Conservation (phyloP, 768 basidiomycete species). For the Cyathus striatus region DNA sequence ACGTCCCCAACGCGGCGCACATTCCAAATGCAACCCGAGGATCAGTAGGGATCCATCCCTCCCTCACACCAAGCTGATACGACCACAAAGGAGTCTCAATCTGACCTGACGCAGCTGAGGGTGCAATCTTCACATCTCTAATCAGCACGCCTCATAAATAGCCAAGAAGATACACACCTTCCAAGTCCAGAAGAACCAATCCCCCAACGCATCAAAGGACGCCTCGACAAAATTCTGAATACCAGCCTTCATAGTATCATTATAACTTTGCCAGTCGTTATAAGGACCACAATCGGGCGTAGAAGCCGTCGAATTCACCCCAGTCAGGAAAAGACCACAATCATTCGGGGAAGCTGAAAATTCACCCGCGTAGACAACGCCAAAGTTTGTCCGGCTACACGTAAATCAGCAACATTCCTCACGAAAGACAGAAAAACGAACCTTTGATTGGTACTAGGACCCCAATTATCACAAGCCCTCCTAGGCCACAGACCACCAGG, state of each 20-base stretch:
- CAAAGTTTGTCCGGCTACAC: constrained; percentile 44
- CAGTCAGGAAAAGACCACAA: constrained; percentile 39
- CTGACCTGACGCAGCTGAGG: constrained; percentile 32
- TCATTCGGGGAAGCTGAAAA: constrained; percentile 65
- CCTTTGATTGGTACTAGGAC: constrained; percentile 44
- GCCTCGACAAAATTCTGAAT: constrained; percentile 55
- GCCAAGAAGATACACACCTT: constrained; percentile 20
- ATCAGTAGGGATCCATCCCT: constrained; percentile 74
- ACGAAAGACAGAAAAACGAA: constrained; percentile 11
- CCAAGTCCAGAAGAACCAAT: constrained; percentile 47
- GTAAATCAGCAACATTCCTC: background rate
- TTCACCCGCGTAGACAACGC: constrained; percentile 72
- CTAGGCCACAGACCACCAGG: constrained; percentile 41
- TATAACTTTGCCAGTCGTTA: constrained; percentile 57
- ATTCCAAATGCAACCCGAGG: constrained; percentile 54
- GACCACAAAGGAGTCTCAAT: constrained; percentile 27
- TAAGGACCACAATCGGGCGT: constrained; percentile 27
- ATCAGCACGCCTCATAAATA: constrained; percentile 22
- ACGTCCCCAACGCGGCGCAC: constrained; percentile 43
- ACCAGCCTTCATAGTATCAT: constrained; percentile 24
- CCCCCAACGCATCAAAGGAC: constrained; percentile 31
- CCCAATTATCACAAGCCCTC: constrained; percentile 58
- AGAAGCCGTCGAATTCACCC: constrained; percentile 29
- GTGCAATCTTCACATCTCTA: constrained; percentile 13
- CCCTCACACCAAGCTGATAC: constrained; percentile 36